Percentiles rank a stretch among this genome's conserved stretches.
Evolutionary conservation across 495 filamentous ascomycete genomes (phyloP).

Genomic region (Apodospora peruviana): DNA sequence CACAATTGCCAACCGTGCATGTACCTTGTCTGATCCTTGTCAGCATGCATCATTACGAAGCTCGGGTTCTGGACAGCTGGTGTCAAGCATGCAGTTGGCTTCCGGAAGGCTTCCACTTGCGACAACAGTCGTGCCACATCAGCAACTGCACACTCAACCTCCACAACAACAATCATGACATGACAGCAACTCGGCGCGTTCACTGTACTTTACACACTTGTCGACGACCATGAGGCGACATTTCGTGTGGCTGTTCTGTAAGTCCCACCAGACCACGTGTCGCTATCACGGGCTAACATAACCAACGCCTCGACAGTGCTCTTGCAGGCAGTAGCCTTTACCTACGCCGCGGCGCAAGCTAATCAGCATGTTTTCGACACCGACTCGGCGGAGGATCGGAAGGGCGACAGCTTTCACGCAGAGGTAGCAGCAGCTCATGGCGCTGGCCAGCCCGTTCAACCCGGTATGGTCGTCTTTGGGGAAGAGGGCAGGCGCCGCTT

Average conservation of each 20-base stretch:
- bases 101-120: not conserved
- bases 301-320: slow-evolving; percentile 34
- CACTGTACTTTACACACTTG: slow-evolving; percentile 14
- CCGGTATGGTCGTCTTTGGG: slow-evolving; percentile 14
- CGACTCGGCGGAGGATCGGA: slow-evolving; percentile 14
- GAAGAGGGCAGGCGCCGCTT: not conserved
- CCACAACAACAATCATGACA: slow-evolving; percentile 16
- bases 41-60: too few species aligned
- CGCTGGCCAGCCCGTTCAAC: slow-evolving; percentile 15
- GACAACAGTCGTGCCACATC: not conserved
- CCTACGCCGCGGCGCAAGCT: slow-evolving; percentile 25
- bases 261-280: slow-evolving; percentile 11
- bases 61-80: not conserved
- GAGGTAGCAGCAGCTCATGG: slow-evolving; percentile 19
- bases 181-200: slow-evolving; percentile 6
- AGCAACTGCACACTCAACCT: not conserved
- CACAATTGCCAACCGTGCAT: too few species aligned
- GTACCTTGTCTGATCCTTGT: too few species aligned
- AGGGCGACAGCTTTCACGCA: slow-evolving; percentile 20
- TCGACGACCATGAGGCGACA: slow-evolving; percentile 32
- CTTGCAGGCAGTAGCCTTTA: slow-evolving; percentile 35
- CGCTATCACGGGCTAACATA: slow-evolving; percentile 16
- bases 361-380: slow-evolving; percentile 28
- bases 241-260: slow-evolving; percentile 38
- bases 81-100: not conserved